phyloP scores from a whole-genome alignment of 495 filamentous ascomycete genomes.

The Aspergillus ostianus region DNA sequence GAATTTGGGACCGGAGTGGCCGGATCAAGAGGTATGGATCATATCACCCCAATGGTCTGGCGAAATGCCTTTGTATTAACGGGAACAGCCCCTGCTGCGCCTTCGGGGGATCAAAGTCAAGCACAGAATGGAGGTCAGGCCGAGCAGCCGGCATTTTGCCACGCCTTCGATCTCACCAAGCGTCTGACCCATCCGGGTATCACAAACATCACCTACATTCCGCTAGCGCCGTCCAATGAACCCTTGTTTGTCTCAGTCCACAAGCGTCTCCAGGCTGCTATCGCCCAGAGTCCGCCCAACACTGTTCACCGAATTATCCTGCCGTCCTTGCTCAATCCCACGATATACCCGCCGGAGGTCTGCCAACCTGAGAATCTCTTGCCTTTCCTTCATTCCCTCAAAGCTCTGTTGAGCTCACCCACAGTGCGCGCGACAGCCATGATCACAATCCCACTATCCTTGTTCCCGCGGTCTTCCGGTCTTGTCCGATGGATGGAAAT shows the following conservation, averaged over 20 bases:
- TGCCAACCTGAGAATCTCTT: conserved; percentile 69
- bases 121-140: conserved; percentile 20
- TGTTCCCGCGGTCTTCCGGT: conserved; percentile 76
- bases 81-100: conserved; percentile 23
- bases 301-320: conserved; percentile 80
- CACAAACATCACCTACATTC: conserved; percentile 57
- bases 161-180: conserved; percentile 88
- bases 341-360: conserved; percentile 68
- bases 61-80: conserved; percentile 17
- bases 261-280: conserved; percentile 52
- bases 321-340: conserved; percentile 79
- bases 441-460: conserved; percentile 73
- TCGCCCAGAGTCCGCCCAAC: conserved; percentile 55
- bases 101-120: conserved; percentile 26
- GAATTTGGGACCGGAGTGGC: conserved; percentile 55
- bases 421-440: conserved; percentile 66
- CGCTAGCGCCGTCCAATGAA: conserved; percentile 45
- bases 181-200: conserved; percentile 62
- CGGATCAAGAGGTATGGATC: conserved; percentile 51
- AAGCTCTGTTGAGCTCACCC: conserved; percentile 68
- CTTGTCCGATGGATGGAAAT: conserved; percentile 86
- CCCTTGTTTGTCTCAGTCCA: conserved; percentile 68
- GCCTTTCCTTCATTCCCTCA: conserved; percentile 78
- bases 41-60: conserved; percentile 7
- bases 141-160: conserved; percentile 63